phyloP scores from a whole-genome alignment of 2,329 filamentous ascomycete species.

The Emergomyces pasteurianus region DNA sequence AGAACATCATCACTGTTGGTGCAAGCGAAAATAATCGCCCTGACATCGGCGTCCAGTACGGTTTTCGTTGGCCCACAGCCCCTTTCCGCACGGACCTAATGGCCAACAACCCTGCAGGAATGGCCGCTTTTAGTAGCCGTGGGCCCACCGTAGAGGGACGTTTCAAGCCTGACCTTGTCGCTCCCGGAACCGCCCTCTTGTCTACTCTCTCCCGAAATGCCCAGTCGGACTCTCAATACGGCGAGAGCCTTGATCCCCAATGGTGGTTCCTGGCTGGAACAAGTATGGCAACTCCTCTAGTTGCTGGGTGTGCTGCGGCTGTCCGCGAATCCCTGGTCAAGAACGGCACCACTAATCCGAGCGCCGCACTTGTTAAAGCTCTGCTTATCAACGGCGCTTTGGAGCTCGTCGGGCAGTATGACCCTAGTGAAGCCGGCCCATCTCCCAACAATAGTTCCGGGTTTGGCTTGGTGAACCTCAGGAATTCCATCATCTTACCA shows the following conservation, averaged over 20 bases:
- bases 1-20: constrained; percentile 19
- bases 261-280: constrained; percentile 13
- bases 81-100: constrained; percentile 8
- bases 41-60: constrained; percentile 7
- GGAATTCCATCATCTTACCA: constrained; percentile 8
- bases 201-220: constrained; percentile 9
- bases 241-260: constrained; percentile 7
- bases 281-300: constrained; percentile 17
- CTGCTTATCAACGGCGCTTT: constrained; percentile 17
- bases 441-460: constrained; percentile 13
- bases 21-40: constrained; percentile 15
- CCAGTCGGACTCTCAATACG: constrained; percentile 1
- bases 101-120: constrained; percentile 11
- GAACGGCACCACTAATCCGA: constrained; percentile 9
- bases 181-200: constrained; percentile 14
- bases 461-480: constrained; percentile 14
- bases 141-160: constrained; percentile 12
- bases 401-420: constrained; percentile 11
- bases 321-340: constrained; percentile 12
- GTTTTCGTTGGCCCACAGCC: constrained; percentile 2
- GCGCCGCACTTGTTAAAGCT: constrained; percentile 16
- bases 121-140: constrained; percentile 15
- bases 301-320: constrained; percentile 14
- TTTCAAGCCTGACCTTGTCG: constrained; percentile 16
- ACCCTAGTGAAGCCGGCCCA: constrained; percentile 10